These are phyloP conservation scores for Leccinum olivaceopallidum DNA, from an alignment of 768 basidiomycete genomes.

Conservation along the genomic window DNA sequence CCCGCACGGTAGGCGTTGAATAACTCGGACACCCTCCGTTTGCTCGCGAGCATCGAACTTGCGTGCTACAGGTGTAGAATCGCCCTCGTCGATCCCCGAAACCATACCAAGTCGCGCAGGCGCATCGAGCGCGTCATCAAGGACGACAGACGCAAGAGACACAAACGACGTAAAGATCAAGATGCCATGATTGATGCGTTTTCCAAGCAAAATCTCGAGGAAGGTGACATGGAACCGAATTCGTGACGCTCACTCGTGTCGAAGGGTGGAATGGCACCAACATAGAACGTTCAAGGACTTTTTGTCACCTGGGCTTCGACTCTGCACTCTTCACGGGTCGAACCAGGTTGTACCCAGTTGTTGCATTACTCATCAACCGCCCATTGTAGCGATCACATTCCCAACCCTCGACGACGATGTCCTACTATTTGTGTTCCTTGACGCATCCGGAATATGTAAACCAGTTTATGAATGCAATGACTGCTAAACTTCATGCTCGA, in stretches of 20 bases:
- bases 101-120: conserved; percentile 62
- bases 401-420: conserved; percentile 8
- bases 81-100: conserved; percentile 64
- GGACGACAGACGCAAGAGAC: conserved; percentile 78
- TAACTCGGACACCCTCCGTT: conserved; percentile 77
- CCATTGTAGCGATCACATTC: conserved; percentile 21
- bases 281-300: conserved; percentile 14
- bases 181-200: conserved; percentile 83
- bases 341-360: conserved; percentile 14
- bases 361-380: conserved; percentile 27
- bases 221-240: conserved; percentile 25
- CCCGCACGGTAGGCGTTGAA: conserved; percentile 61
- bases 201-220: conserved; percentile 49
- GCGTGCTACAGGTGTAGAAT: conserved; percentile 79
- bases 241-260: conserved; percentile 19
- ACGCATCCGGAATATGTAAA: conserved; percentile 5
- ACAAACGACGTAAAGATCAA: conserved; percentile 81
- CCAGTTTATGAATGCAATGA: conserved; percentile 13
- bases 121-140: conserved; percentile 81
- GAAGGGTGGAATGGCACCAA: conserved; percentile 12
- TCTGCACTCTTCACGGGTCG: conserved; percentile 5
- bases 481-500: background rate
- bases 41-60: conserved; percentile 82
- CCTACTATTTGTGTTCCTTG: conserved; percentile 8
- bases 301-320: conserved; percentile 10